Evolutionary conservation across 345 rosid species (phyloP).

Genomic region (Punica granatum): DNA sequence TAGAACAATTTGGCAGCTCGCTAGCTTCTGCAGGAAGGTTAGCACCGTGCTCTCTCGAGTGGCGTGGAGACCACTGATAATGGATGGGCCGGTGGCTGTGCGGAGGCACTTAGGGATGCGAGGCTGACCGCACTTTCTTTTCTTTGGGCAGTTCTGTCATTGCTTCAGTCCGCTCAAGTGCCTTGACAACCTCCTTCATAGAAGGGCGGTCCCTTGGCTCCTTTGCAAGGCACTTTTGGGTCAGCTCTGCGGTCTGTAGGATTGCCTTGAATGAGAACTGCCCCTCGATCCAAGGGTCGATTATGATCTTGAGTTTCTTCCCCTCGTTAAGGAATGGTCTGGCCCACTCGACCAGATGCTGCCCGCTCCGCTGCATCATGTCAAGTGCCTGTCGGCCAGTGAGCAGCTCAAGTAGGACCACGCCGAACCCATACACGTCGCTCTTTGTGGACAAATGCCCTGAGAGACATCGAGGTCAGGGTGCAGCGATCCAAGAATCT

Average conservation of each 20-base stretch:
- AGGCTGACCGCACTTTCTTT: constrained; percentile 12
- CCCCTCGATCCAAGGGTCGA: constrained; percentile 43
- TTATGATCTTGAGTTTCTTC: constrained; percentile 30
- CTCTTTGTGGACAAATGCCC: too few relatives aligned
- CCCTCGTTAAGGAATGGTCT: constrained; percentile 7
- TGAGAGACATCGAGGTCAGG: too few relatives aligned
- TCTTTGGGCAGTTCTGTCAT: constrained; percentile 20
- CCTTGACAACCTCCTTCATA: constrained; percentile 15
- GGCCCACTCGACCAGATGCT: neutral
- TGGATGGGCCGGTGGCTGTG: neutral
- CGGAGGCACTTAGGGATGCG: neutral
- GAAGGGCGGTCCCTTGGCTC: neutral
- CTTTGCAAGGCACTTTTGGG: neutral
- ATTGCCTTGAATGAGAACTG: constrained; percentile 44
- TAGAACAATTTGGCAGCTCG: too few relatives aligned
- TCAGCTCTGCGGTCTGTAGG: constrained; percentile 22
- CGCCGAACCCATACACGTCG: constrained; percentile 9
- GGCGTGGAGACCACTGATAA: constrained; percentile 6
- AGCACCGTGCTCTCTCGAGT: constrained; percentile 3
- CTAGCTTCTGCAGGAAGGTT: too few relatives aligned
- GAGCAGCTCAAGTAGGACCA: constrained; percentile 8
- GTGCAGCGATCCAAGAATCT: too few relatives aligned
- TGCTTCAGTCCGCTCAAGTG: constrained; percentile 31
- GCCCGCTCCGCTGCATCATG: neutral
- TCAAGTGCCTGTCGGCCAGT: neutral